Conservation (phyloP, 1,139 yeast species). For the Geotrichum candidum region DNA sequence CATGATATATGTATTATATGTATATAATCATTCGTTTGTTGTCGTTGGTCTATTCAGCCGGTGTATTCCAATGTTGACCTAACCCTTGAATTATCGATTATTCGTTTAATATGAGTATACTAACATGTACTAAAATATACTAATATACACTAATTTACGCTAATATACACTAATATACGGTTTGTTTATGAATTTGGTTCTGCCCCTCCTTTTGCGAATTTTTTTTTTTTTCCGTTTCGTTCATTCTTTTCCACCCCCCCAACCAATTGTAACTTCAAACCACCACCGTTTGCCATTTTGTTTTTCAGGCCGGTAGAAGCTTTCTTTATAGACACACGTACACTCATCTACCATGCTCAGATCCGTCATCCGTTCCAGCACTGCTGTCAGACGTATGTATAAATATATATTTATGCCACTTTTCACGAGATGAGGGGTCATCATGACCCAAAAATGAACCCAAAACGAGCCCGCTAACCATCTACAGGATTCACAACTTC, state of each 20-base stretch:
- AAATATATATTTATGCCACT: too few species aligned
- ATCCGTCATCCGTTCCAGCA: neutral
- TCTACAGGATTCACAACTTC: neutral
- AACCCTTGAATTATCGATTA: too few species aligned
- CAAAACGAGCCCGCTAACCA: neutral
- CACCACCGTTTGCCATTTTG: neutral
- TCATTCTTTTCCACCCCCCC: neutral
- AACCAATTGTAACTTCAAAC: neutral
- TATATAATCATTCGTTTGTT: too few species aligned
- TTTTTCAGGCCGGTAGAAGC: neutral
- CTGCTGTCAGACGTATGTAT: neutral
- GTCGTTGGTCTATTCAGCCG: too few species aligned
- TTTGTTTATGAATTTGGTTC: neutral
- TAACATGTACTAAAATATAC: too few species aligned
- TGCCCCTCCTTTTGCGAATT: neutral
- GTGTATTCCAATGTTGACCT: too few species aligned
- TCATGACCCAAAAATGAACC: neutral
- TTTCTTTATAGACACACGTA: neutral
- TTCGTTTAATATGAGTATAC: too few species aligned
- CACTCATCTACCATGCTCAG: neutral
- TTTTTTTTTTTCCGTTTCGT: neutral
- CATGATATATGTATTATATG: too few species aligned
- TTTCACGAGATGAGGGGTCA: neutral
- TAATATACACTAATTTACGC: too few species aligned
- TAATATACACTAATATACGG: neutral